Percentiles rank a stretch among this genome's conserved stretches.
Conservation (phyloP, 805 yeast species). For the Candida ulmi region DNA sequence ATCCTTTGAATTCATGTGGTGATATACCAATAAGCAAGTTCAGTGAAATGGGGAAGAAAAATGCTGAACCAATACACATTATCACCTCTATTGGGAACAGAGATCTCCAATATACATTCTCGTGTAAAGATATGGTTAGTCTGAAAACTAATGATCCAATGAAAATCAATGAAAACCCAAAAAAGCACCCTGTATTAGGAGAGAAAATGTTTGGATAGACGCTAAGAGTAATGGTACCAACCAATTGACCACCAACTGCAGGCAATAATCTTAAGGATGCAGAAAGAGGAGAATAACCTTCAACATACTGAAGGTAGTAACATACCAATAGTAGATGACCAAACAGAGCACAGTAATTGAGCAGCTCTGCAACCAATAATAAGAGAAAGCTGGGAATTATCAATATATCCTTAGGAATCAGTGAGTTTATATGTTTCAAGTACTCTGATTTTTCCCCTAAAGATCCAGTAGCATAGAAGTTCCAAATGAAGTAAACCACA, state of each 20-base stretch:
- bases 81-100: neutral
- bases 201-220: neutral
- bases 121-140: neutral
- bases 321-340: neutral
- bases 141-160: neutral
- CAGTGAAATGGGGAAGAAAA: neutral
- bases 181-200: neutral
- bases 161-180: neutral
- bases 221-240: neutral
- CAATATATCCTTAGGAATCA: neutral
- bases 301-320: neutral
- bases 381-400: neutral
- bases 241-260: neutral
- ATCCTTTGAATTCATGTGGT: neutral
- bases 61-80: neutral
- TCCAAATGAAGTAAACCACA: neutral
- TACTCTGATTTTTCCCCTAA: neutral
- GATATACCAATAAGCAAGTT: neutral
- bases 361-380: neutral
- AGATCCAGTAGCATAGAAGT: neutral
- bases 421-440: neutral
- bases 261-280: neutral
- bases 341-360: neutral
- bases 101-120: neutral
- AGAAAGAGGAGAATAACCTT: neutral